A percentile compares a stretch with the other conserved stretches of the same genome.
phyloP scores from a whole-genome alignment of 805 yeast species.

The Pichia nakasei region DNA sequence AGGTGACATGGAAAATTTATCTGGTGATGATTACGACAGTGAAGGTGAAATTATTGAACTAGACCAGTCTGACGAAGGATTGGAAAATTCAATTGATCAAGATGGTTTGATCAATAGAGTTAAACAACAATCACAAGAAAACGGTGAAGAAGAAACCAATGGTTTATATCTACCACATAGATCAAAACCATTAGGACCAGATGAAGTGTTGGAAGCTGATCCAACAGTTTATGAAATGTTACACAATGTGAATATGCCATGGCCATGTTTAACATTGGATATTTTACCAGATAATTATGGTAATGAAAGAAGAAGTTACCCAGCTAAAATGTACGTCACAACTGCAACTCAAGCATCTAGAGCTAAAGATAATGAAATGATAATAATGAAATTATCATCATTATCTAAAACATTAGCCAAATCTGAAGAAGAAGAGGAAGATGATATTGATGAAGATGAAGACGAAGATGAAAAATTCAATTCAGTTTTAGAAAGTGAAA shows the following conservation, averaged over 20 bases:
- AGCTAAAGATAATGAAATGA: conserved; percentile 80
- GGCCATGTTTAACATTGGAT: conserved; percentile 95
- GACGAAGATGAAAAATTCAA: conserved; percentile 44
- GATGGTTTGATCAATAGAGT: conserved; percentile 53
- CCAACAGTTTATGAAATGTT: conserved; percentile 94
- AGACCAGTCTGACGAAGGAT: conserved; percentile 50
- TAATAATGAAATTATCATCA: conserved; percentile 74
- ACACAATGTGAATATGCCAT: conserved; percentile 85
- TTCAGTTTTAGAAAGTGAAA: conserved; percentile 82
- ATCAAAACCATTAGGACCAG: conserved; percentile 86
- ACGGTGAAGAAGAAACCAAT: conserved; percentile 12
- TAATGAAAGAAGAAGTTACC: conserved; percentile 78
- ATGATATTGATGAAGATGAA: conserved; percentile 67
- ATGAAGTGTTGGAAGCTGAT: conserved; percentile 94
- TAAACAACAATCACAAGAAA: conserved; percentile 25
- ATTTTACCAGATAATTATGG: conserved; percentile 82
- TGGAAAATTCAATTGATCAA: conserved; percentile 41
- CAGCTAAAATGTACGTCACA: conserved; percentile 76
- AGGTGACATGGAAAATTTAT: conserved; percentile 73
- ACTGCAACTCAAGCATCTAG: conserved; percentile 92
- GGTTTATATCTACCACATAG: conserved; percentile 78
- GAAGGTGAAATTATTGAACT: conserved; percentile 83
- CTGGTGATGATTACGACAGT: conserved; percentile 88
- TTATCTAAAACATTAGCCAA: conserved; percentile 80
- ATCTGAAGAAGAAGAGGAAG: conserved; percentile 71